phyloP scores from a whole-genome alignment of 345 rosid species.

The Eucalyptus camaldulensis region DNA sequence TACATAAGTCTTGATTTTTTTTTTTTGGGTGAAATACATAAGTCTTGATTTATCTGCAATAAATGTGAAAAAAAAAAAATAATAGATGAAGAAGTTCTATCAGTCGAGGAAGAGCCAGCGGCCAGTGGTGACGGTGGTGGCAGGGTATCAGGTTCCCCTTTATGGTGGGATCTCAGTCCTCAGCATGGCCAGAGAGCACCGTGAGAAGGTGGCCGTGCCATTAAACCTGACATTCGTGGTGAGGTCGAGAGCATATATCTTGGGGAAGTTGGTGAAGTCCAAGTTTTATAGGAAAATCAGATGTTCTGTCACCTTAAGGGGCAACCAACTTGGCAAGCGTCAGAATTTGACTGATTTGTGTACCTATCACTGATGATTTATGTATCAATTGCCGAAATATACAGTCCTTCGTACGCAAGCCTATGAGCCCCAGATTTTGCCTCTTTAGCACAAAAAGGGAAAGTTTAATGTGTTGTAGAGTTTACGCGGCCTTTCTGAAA shows the following conservation, averaged over 20 bases:
- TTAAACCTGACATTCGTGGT: constrained; percentile 64
- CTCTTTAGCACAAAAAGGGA: not conserved
- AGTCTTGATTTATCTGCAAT: not conserved
- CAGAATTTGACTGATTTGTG: constrained; percentile 40
- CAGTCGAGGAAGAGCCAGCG: constrained; percentile 40
- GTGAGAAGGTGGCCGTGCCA: constrained; percentile 33
- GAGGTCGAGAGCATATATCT: constrained; percentile 75
- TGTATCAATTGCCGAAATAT: not conserved
- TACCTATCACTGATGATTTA: constrained; percentile 13
- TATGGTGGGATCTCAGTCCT: constrained; percentile 65
- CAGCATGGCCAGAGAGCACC: constrained; percentile 14
- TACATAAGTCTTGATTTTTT: not conserved
- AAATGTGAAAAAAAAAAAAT: not conserved
- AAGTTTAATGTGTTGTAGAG: not conserved
- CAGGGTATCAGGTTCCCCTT: constrained; percentile 64
- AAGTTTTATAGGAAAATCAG: constrained; percentile 39
- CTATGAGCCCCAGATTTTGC: not conserved
- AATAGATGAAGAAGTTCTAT: constrained; percentile 67
- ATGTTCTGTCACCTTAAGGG: constrained; percentile 50
- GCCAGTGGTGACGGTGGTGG: constrained; percentile 37
- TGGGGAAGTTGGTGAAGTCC: constrained; percentile 59
- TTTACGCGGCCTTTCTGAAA: not conserved
- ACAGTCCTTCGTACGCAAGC: not conserved
- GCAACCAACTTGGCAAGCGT: constrained; percentile 48
- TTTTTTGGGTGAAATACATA: no score